Percentiles rank a stretch among this genome's conserved stretches.
Conservation (phyloP, 2,329 filamentous ascomycete genomes). For the Xylariaceae sp. region DNA sequence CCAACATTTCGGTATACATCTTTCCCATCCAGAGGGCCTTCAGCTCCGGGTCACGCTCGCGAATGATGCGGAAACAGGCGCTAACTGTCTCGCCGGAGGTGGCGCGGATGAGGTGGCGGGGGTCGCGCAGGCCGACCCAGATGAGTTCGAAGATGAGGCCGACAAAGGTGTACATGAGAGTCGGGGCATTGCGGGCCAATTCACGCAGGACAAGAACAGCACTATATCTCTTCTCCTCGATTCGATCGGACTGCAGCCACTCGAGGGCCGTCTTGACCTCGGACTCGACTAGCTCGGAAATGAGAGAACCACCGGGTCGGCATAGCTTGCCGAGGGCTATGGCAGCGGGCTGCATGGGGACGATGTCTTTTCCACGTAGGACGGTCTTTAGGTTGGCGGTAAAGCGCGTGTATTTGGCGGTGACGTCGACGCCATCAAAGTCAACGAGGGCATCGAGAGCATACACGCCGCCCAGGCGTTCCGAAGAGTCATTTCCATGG, state of each 20-base stretch:
- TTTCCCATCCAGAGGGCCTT: constrained; percentile 84
- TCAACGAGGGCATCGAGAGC: constrained; percentile 91
- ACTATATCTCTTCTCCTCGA: constrained; percentile 89
- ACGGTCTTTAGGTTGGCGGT: constrained; percentile 85
- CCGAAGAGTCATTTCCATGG: constrained; percentile 79
- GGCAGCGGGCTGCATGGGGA: constrained; percentile 85
- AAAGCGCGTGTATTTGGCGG: constrained; percentile 91
- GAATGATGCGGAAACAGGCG: constrained; percentile 93
- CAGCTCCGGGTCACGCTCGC: constrained; percentile 84
- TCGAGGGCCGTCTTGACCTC: constrained; percentile 95
- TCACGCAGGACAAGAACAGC: constrained; percentile 89
- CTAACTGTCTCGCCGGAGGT: constrained; percentile 91
- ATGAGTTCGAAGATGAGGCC: constrained; percentile 94
- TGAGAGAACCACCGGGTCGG: constrained; percentile 86
- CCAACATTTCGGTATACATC: constrained; percentile 81
- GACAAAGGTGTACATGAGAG: constrained; percentile 92
- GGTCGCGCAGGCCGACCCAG: constrained; percentile 89
- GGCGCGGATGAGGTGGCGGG: constrained; percentile 84
- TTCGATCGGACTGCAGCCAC: constrained; percentile 91
- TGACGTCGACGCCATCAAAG: constrained; percentile 91
- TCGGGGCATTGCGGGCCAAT: constrained; percentile 87
- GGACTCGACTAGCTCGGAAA: constrained; percentile 92
- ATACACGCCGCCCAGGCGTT: constrained; percentile 86
- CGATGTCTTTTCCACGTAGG: constrained; percentile 84
- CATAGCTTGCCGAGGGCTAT: constrained; percentile 86